Conservation (phyloP, 148 eudicot genomes). For the Rhododendron vialii region DNA sequence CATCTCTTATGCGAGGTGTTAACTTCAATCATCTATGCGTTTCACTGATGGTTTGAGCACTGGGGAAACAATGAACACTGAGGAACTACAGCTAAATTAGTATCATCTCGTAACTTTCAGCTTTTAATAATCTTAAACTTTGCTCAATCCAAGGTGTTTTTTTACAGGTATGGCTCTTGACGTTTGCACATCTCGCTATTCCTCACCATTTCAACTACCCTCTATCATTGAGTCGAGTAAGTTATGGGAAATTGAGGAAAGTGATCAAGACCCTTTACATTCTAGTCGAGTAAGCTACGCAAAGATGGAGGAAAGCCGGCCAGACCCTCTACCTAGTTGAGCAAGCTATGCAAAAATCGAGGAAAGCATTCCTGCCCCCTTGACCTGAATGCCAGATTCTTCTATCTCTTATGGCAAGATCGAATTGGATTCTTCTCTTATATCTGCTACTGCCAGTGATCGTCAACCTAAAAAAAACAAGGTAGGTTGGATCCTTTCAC, state of each 20-base stretch:
- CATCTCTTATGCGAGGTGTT: background rate
- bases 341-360: background rate
- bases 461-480: constrained; percentile 30
- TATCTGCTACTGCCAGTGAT: constrained; percentile 12
- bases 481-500: constrained; percentile 65
- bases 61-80: background rate
- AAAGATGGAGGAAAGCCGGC: constrained; percentile 23
- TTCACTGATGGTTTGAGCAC: background rate
- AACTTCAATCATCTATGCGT: background rate
- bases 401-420: constrained; percentile 14
- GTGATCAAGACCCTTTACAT: background rate
- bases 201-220: constrained; percentile 31
- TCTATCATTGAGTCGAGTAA: background rate
- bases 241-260: background rate
- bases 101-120: background rate
- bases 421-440: constrained; percentile 16
- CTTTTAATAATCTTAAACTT: background rate
- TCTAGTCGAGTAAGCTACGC: constrained; percentile 29
- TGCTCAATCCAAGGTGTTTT: background rate
- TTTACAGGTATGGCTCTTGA: constrained; percentile 38
- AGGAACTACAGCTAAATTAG: background rate
- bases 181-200: constrained; percentile 26
- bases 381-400: constrained; percentile 7
- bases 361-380: constrained; percentile 7
- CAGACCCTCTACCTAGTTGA: background rate